Percentiles rank a stretch among this genome's conserved stretches.
Conservation (phyloP, 352 stramenopile genomes). For the Pythium phragmitis region DNA sequence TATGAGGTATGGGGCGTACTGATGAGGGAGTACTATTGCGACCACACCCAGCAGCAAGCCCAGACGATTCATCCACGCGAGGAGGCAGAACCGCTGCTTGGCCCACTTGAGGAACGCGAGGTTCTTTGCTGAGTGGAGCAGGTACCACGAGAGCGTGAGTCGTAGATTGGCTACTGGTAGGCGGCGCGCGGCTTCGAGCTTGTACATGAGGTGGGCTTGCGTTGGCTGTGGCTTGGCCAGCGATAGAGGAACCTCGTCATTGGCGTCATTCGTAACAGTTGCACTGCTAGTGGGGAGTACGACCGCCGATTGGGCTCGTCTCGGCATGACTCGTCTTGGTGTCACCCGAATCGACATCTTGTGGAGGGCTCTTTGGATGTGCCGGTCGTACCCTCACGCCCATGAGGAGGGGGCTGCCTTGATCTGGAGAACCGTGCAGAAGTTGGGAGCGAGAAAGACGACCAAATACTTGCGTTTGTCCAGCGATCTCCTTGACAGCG, state of each 20-base stretch:
- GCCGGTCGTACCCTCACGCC: too few species aligned
- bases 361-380: too few species aligned
- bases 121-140: conserved; percentile 7
- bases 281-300: too few species aligned
- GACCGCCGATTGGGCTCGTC: too few species aligned
- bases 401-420: too few species aligned
- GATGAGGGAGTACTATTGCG: conserved; percentile 1
- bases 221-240: neutral
- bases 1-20: conserved; percentile 8
- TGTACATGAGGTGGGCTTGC: conserved; percentile 16
- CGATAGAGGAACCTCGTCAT: neutral
- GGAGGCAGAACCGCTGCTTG: conserved; percentile 18
- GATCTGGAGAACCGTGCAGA: too few species aligned
- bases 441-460: too few species aligned
- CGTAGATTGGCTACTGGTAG: conserved; percentile 25
- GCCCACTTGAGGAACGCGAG: conserved; percentile 21
- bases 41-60: conserved; percentile 16
- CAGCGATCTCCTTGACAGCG: too few species aligned
- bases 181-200: conserved; percentile 19
- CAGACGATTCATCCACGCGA: conserved; percentile 11
- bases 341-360: too few species aligned
- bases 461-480: too few species aligned
- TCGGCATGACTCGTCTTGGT: too few species aligned
- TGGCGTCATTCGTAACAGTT: too few species aligned
- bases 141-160: conserved; percentile 18